phyloP scores from a whole-genome alignment of 2,329 filamentous ascomycete species.

The Verticillium isaacii region DNA sequence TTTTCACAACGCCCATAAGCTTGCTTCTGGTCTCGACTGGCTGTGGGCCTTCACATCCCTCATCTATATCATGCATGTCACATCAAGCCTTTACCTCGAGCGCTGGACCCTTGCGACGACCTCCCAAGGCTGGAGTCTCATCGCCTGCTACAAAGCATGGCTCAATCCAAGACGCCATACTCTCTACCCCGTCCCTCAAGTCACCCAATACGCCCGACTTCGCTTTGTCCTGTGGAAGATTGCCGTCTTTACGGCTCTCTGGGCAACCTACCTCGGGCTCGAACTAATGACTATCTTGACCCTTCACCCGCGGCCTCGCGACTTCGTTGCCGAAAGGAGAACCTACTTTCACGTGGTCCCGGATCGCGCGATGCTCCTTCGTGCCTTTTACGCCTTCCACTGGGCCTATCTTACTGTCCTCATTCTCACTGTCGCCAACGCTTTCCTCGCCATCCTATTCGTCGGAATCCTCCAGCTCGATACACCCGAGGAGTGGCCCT shows the following conservation, averaged over 20 bases:
- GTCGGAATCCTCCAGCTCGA: conserved; percentile 15
- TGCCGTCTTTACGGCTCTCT: not conserved
- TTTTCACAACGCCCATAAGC: not conserved
- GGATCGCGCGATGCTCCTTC: not conserved
- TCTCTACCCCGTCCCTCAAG: not conserved
- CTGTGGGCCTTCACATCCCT: conserved; percentile 6
- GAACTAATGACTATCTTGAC: not conserved
- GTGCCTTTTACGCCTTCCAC: conserved; percentile 2
- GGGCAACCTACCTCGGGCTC: not conserved
- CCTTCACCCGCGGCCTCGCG: not conserved
- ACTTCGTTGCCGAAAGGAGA: not conserved
- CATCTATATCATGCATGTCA: conserved; percentile 6
- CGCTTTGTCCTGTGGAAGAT: not conserved
- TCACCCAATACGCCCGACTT: not conserved
- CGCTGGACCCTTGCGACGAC: not conserved
- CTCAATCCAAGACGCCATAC: not conserved
- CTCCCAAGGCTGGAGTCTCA: not conserved
- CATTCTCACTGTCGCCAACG: conserved; percentile 7
- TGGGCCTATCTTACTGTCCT: conserved; percentile 11
- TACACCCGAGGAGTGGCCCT: conserved; percentile 14
- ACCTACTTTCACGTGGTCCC: not conserved
- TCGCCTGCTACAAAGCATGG: not conserved
- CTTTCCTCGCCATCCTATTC: conserved; percentile 11
- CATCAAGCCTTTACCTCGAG: conserved; percentile 6
- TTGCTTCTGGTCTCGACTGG: conserved; percentile 5